These are phyloP conservation scores for Scheffersomyces titani DNA, from an alignment of 1,139 yeast species.

Conservation along the genomic window DNA sequence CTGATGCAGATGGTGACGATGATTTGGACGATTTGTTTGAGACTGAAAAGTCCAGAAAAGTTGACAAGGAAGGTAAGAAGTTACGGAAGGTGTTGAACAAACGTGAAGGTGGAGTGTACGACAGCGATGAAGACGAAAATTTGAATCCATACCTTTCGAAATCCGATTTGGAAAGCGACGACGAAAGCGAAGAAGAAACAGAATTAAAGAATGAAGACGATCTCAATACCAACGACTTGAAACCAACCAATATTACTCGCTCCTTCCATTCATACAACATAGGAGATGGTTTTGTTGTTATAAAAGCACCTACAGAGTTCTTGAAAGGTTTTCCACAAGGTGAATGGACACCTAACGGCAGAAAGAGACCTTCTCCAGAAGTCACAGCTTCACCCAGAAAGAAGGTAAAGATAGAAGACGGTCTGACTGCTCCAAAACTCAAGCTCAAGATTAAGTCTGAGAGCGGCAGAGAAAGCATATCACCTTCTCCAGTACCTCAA, in stretches of 20 bases:
- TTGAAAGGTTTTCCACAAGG: conserved; percentile 74
- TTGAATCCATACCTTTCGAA: conserved; percentile 79
- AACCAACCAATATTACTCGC: conserved; percentile 20
- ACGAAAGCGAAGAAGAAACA: conserved; percentile 33
- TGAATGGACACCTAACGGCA: conserved; percentile 77
- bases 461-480: conserved; percentile 10
- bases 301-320: conserved; percentile 64
- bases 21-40: conserved; percentile 69
- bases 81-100: conserved; percentile 81
- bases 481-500: conserved; percentile 19
- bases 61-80: conserved; percentile 89
- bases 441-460: conserved; percentile 13
- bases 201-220: conserved; percentile 45
- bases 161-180: conserved; percentile 64
- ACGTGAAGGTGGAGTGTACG: conserved; percentile 89
- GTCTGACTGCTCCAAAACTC: conserved; percentile 11
- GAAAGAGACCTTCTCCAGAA: conserved; percentile 36
- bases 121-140: conserved; percentile 71
- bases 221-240: conserved; percentile 5
- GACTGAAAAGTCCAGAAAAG: conserved; percentile 62
- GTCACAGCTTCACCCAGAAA: conserved; percentile 32
- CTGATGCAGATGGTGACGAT: conserved; percentile 58
- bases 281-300: conserved; percentile 66
- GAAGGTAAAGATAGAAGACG: conserved; percentile 37
- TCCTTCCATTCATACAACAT: conserved; percentile 49